These are phyloP conservation scores for Cyberlindnera saturnus DNA, from an alignment of 805 yeast genomes.

Conservation along the genomic window DNA sequence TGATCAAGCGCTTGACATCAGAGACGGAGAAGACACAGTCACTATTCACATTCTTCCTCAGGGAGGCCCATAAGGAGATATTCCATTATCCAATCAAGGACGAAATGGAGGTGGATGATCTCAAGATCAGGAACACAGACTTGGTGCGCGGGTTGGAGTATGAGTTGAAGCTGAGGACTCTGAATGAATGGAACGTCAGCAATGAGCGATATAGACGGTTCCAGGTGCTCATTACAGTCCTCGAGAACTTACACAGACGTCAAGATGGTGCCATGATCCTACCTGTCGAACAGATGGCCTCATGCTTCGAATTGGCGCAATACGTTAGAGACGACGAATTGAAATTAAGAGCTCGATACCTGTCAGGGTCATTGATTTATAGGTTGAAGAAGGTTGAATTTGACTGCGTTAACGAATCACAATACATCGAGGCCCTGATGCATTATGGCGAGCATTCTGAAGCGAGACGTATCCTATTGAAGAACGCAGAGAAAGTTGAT, in stretches of 20 bases:
- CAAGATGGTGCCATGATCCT: constrained; percentile 15
- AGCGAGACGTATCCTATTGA: constrained; percentile 33
- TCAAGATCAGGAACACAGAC: constrained; percentile 3
- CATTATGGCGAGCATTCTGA: constrained; percentile 26
- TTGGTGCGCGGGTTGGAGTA: constrained; percentile 13
- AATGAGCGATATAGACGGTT: constrained; percentile 12
- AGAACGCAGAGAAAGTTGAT: constrained; percentile 26
- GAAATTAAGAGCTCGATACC: constrained; percentile 30
- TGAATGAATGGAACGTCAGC: constrained; percentile 5
- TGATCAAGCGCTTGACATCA: constrained; percentile 1
- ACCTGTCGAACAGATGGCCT: constrained; percentile 27
- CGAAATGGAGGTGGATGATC: constrained; percentile 1
- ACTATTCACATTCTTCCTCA: constrained; percentile 9
- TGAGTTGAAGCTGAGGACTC: constrained; percentile 9
- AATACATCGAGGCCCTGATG: constrained; percentile 40
- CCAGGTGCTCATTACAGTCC: constrained; percentile 8
- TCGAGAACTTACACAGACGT: constrained; percentile 8
- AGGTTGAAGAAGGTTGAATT: constrained; percentile 34
- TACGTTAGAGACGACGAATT: constrained; percentile 26
- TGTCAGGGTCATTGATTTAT: constrained; percentile 39
- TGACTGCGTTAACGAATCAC: constrained; percentile 46
- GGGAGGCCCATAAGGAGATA: constrained; percentile 14
- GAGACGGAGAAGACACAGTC: constrained; percentile 11
- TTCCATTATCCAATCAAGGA: constrained; percentile 9
- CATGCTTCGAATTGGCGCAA: constrained; percentile 37